Evolutionary conservation across 2,329 filamentous ascomycete genomes (phyloP).

Genomic region (Zymoseptoria brevis): DNA sequence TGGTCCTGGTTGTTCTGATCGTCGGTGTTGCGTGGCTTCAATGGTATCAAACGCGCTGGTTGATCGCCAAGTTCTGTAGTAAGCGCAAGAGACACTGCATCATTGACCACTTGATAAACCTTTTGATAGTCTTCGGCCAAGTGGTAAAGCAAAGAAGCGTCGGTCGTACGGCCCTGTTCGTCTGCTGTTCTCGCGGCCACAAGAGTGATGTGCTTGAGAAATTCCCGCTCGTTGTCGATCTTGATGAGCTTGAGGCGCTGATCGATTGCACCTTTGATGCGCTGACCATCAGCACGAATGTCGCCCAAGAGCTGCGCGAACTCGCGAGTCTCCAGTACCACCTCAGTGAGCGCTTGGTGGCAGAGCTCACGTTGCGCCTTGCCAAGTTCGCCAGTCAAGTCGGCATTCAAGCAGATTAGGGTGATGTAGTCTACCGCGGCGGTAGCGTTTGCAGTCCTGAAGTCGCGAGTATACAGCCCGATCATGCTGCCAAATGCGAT

Average conservation of each 20-base stretch:
- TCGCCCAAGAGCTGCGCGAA: slow-evolving; percentile 92
- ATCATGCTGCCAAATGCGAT: slow-evolving; percentile 92
- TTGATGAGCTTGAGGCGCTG: slow-evolving; percentile 74
- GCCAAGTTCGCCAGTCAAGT: slow-evolving; percentile 66
- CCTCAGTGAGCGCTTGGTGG: slow-evolving; percentile 84
- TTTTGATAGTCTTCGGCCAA: slow-evolving; percentile 91
- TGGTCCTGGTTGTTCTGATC: slow-evolving; percentile 27
- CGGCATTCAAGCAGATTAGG: slow-evolving; percentile 84
- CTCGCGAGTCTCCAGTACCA: slow-evolving; percentile 92
- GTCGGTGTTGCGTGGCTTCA: slow-evolving; percentile 59
- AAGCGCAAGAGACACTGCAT: slow-evolving; percentile 81
- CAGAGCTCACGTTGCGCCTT: slow-evolving; percentile 73
- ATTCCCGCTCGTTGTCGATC: slow-evolving; percentile 69
- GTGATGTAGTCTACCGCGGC: slow-evolving; percentile 90
- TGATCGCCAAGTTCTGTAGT: slow-evolving; percentile 79
- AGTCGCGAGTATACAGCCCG: slow-evolving; percentile 92
- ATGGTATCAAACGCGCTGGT: slow-evolving; percentile 66
- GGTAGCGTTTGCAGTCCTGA: slow-evolving; percentile 80
- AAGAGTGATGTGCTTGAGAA: slow-evolving; percentile 83
- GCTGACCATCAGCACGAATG: slow-evolving; percentile 74
- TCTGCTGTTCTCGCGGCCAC: slow-evolving; percentile 90
- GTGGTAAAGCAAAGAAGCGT: slow-evolving; percentile 91
- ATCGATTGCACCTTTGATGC: slow-evolving; percentile 81
- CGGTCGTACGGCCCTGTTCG: slow-evolving; percentile 85
- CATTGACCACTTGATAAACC: slow-evolving; percentile 83